Conservation (phyloP, 1,284 basidiomycete species). For the Anthracocystis walkeri region DNA sequence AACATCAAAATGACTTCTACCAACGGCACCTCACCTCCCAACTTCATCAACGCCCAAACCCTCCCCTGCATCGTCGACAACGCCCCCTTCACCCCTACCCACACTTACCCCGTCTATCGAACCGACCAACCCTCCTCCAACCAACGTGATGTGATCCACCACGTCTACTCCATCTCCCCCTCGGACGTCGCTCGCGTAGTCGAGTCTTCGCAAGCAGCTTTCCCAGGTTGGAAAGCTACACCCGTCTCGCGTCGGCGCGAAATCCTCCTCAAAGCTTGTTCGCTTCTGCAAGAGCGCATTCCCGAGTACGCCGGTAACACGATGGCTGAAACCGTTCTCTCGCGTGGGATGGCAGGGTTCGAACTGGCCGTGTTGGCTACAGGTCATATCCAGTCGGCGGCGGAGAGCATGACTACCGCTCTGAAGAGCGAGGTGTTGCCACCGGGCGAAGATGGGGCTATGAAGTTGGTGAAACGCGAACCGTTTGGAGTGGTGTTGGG, state of each 20-base stretch:
- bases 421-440: slow-evolving; percentile 47
- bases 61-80: slow-evolving; percentile 66
- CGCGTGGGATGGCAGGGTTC: slow-evolving; percentile 49
- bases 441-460: slow-evolving; percentile 28
- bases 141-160: slow-evolving; percentile 36
- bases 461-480: slow-evolving; percentile 51
- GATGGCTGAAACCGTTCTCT: slow-evolving; percentile 45
- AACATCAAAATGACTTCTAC: slow-evolving; percentile 12
- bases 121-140: slow-evolving; percentile 30
- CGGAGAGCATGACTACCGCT: slow-evolving; percentile 33
- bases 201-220: slow-evolving; percentile 27
- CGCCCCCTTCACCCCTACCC: slow-evolving; percentile 39
- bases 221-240: slow-evolving; percentile 47
- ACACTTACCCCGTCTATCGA: slow-evolving; percentile 59
- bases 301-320: slow-evolving; percentile 39
- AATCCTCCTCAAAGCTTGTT: slow-evolving; percentile 47
- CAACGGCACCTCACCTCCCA: slow-evolving; percentile 11
- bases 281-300: slow-evolving; percentile 37
- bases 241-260: slow-evolving; percentile 38
- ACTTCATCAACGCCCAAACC: slow-evolving; percentile 23
- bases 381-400: slow-evolving; percentile 25
- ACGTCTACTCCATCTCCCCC: slow-evolving; percentile 22
- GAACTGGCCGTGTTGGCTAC: slow-evolving; percentile 47
- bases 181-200: slow-evolving; percentile 26
- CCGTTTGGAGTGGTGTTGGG: slow-evolving; percentile 50